Base-by-base conservation (phyloP, 306 rosid species). In the Prosopis cineraria region DNA sequence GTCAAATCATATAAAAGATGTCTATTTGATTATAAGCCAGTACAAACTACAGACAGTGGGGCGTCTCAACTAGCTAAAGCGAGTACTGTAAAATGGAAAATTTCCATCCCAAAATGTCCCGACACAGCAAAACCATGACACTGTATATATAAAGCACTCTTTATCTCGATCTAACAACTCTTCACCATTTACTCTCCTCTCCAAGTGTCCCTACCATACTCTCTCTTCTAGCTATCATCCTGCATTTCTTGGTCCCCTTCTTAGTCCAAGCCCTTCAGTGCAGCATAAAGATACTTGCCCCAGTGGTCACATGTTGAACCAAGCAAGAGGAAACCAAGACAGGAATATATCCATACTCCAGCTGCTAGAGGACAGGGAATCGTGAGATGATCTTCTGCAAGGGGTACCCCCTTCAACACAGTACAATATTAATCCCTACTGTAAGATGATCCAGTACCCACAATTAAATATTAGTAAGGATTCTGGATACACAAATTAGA, bases 281-380 rank as follows among this genome's bases (percentile, higher is more conserved):
- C 79, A 76, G 85, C 72, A 83, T 56, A 86, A 81, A 81, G 84
- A 79, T 75, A 82, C 84, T 19, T 75, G 84, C 76, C 82, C 88
- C 79, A 47, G 84, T 80, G 82, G 75, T 24, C 77, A 86, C 69
- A 70, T 83, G 84, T 85, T 86, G 87, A 79, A 86, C 90, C 80
- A 86, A 86, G 81, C 84, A 88, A 84, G 87, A 89, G 90, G 90
- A 84, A 86, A 88, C 97, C 82, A 74, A 87, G 90, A 84, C 89
- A 88, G 86, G 88, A 77, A 85, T 79, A 45, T 59, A 89, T 77
- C 81, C 89, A 79, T 80, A 75, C 84, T 70, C 87, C 82, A 78
- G 93, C 79, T 19, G 83, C 90, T 65, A 81, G 80, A 82, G 76
- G 79, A 84, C 83, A 85, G 83, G 76, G 84, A 87, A 84, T 68